Evolutionary conservation across 176 grass and related monocot species (phyloP).

Genomic region (Oryza nivara): DNA sequence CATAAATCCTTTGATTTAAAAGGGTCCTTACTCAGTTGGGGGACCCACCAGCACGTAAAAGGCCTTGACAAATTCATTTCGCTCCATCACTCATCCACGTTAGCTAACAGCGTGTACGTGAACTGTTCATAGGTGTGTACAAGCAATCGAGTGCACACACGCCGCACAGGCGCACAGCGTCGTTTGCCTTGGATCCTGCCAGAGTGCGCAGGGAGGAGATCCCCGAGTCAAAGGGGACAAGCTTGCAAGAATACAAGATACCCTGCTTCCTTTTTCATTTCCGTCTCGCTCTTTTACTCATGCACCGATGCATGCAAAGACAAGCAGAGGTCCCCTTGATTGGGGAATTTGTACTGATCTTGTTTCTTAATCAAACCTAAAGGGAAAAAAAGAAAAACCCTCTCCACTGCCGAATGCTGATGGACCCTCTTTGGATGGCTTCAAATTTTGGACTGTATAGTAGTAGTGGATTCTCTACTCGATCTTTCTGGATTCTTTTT

Average conservation of each 20-base stretch:
- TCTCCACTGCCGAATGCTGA: neutral
- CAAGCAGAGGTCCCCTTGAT: conserved; percentile 8
- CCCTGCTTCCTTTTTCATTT: neutral
- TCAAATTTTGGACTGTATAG: neutral
- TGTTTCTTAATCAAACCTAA: neutral
- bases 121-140: neutral
- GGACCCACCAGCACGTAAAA: neutral
- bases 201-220: neutral
- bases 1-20: too few relatives aligned
- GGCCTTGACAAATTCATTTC: neutral
- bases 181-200: conserved; percentile 32
- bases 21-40: neutral
- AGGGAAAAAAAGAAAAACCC: too few relatives aligned
- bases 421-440: neutral
- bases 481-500: neutral
- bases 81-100: neutral
- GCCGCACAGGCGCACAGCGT: neutral
- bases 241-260: neutral
- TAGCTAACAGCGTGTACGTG: neutral
- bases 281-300: neutral
- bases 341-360: conserved; percentile 26
- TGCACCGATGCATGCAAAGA: neutral
- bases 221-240: neutral
- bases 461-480: neutral
- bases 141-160: neutral